Percentiles rank a stretch among this genome's conserved stretches.
Conservation (phyloP, 208 protist species). For the Endotrypanum monterogeii region DNA sequence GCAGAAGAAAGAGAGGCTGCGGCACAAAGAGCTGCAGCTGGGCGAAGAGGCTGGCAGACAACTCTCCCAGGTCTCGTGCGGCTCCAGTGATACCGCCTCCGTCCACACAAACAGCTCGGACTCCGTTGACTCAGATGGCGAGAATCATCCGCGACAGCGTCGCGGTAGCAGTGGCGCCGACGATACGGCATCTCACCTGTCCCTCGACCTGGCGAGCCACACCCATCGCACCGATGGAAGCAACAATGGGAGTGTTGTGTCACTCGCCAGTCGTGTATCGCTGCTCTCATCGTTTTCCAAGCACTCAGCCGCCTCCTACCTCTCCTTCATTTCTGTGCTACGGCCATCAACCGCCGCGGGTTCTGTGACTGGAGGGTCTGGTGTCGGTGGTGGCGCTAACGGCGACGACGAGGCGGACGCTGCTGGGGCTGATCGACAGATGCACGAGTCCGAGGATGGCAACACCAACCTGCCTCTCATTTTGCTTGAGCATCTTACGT, state of each 20-base stretch:
- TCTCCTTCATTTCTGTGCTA: constrained; percentile 84
- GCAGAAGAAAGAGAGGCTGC: background rate
- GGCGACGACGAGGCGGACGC: background rate
- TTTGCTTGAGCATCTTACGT: constrained; percentile 78
- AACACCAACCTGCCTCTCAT: constrained; percentile 91
- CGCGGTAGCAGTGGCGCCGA: background rate
- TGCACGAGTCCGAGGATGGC: constrained; percentile 83
- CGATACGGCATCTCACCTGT: constrained; percentile 22
- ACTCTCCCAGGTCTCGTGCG: constrained; percentile 12
- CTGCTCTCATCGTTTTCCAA: constrained; percentile 83
- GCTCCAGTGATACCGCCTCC: constrained; percentile 7
- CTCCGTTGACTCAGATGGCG: background rate
- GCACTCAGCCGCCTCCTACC: constrained; percentile 70
- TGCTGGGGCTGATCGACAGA: constrained; percentile 21
- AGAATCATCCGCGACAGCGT: background rate
- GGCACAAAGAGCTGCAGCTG: background rate
- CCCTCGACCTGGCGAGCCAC: constrained; percentile 21
- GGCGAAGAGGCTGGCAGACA: background rate
- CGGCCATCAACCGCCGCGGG: constrained; percentile 32
- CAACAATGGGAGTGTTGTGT: constrained; percentile 34
- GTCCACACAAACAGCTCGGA: background rate
- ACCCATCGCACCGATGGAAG: constrained; percentile 2
- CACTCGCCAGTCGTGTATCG: constrained; percentile 70
- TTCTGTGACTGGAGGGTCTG: background rate
- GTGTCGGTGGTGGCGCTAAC: constrained; percentile 5